phyloP scores from a whole-genome alignment of 768 basidiomycete species.

The Sporobolomyces phaffii region DNA sequence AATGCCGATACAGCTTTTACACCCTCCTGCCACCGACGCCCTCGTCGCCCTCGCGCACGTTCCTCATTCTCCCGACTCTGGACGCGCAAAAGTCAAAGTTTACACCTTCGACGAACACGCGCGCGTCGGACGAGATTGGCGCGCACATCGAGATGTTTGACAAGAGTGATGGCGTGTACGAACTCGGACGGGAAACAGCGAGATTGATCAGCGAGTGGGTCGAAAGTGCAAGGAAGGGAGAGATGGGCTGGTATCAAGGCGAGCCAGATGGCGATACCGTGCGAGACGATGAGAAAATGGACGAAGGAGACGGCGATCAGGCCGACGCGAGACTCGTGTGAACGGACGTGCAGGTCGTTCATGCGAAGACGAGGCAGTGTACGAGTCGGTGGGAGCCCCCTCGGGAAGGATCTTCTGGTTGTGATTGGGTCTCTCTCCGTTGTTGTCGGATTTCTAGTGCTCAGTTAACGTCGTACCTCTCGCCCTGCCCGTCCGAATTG shows the following conservation, averaged over 20 bases:
- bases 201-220: slow-evolving; percentile 22
- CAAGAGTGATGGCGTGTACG: slow-evolving; percentile 27
- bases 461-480: too few relatives aligned
- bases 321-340: too few relatives aligned
- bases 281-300: not conserved
- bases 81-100: not conserved
- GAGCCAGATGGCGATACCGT: not conserved
- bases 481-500: too few relatives aligned
- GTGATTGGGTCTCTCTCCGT: not conserved
- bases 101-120: slow-evolving; percentile 22
- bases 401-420: too few relatives aligned
- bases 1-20: slow-evolving; percentile 32
- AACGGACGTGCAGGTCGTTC: too few relatives aligned
- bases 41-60: slow-evolving; percentile 16
- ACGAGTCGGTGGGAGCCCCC: too few relatives aligned
- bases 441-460: not conserved
- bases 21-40: slow-evolving; percentile 21
- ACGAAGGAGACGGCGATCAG: too few relatives aligned
- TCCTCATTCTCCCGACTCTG: slow-evolving; percentile 25
- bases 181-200: slow-evolving; percentile 21
- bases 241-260: slow-evolving; percentile 6
- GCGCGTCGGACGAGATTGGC: slow-evolving; percentile 23
- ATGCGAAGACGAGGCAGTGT: too few relatives aligned
- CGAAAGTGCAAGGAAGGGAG: slow-evolving; percentile 9
- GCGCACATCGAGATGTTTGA: slow-evolving; percentile 38